Base-by-base conservation (phyloP, 345 rosid species). In the Euphorbia pulcherrima region DNA sequence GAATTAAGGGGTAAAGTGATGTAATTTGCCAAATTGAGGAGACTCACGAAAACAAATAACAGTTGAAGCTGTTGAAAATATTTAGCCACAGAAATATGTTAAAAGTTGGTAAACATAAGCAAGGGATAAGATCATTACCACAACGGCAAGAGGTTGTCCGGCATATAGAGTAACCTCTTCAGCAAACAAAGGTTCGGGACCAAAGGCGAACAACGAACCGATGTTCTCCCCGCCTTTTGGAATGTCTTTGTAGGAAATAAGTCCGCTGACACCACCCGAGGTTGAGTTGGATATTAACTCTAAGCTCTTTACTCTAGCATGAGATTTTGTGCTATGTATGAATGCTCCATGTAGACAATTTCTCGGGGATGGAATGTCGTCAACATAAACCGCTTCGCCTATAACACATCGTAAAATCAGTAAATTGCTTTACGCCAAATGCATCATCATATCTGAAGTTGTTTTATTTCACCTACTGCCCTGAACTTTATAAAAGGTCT, bases 301-400 rank as follows among this genome's bases (percentile, higher is more conserved):
- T 58, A 90, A 75, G 62, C 78, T 77, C 68, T 85, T 86, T 51
- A 94, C 78, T 64, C 77, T 55, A 35, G 92, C 96, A 64, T 83
- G 68, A 73, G 97, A 84, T 80, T 87, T 83, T 7, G 81, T 89
- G 81, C 98, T 93, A 74, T 83, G 84, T 60, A 93, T 68, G 78
- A 90, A 86, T 62, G 98, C 84, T 65, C 98, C 98, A 70, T 90
- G 74, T 17, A 93, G 72, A 83, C 94, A 88, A 51, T 80, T 74
- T 20, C 35, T 70, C 35, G 89, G 94, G 50, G 96, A 84, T 27
- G 97, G 92, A 52, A 93, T 93, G 81, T 93, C 98, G 80, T 89
- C 98, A 73, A 93, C 96, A 68, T 65, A 93, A 54, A 93, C 90
- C 58, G 98, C 94, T 77, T 93, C 97, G 70, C 98, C 97, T 92